Evolutionary conservation across 768 basidiomycete genomes (phyloP).

Genomic region (Peribolospora baueri): DNA sequence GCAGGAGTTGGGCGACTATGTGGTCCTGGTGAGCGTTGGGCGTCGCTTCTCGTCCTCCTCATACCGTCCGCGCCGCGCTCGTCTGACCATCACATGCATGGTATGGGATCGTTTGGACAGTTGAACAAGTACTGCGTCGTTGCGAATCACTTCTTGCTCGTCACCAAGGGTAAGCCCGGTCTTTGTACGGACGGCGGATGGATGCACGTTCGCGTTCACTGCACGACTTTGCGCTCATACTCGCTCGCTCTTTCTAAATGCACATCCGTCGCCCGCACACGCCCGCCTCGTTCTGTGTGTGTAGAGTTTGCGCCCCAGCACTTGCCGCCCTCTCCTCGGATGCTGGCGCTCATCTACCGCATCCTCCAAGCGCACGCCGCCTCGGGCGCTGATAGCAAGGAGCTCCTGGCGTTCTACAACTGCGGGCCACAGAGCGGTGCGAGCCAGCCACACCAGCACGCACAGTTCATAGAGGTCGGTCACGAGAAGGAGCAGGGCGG

Average conservation of each 20-base stretch:
- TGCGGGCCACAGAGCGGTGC: conserved; percentile 28
- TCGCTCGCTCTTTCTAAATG: background rate
- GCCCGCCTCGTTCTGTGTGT: background rate
- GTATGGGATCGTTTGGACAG: conserved; percentile 21
- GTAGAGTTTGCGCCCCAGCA: conserved; percentile 53
- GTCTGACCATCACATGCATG: background rate
- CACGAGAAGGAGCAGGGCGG: too few relatives aligned
- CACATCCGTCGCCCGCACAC: too few relatives aligned
- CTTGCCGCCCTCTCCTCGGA: conserved; percentile 50
- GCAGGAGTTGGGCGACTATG: conserved; percentile 35
- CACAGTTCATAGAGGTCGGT: too few relatives aligned
- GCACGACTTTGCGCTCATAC: too few relatives aligned
- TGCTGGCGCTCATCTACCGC: conserved; percentile 52
- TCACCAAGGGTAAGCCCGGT: conserved; percentile 44
- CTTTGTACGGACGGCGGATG: background rate
- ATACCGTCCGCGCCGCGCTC: background rate
- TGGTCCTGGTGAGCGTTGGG: conserved; percentile 33
- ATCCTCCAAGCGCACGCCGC: conserved; percentile 45
- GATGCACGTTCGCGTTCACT: background rate
- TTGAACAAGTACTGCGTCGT: conserved; percentile 70
- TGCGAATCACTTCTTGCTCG: conserved; percentile 62
- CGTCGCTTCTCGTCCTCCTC: conserved; percentile 32
- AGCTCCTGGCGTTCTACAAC: conserved; percentile 69
- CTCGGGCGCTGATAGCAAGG: conserved; percentile 23
- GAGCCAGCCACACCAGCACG: conserved; percentile 9